A percentile compares a stretch with the other conserved stretches of the same genome.
Evolutionary conservation across 2,329 filamentous ascomycete genomes (phyloP).

Genomic region (Fusarium palustre): DNA sequence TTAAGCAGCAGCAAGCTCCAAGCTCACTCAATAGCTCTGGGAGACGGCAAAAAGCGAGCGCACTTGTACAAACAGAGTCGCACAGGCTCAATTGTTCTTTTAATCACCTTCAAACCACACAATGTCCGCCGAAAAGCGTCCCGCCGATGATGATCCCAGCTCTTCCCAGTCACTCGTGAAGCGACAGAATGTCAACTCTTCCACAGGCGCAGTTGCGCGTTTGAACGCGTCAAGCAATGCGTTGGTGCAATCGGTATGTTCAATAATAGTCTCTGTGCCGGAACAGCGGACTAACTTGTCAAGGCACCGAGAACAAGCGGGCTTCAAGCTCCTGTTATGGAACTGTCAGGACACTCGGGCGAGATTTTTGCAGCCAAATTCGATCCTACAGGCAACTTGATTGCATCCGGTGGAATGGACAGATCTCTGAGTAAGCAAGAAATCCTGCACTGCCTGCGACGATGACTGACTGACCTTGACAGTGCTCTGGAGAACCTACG

Average conservation of each 20-base stretch:
- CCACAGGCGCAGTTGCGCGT: slow-evolving; percentile 61
- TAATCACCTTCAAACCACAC: slow-evolving; percentile 19
- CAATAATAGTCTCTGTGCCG: rapidly evolving
- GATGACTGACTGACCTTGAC: slow-evolving; percentile 39
- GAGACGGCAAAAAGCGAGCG: slow-evolving; percentile 12
- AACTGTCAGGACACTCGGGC: slow-evolving; percentile 83
- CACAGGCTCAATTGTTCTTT: not conserved
- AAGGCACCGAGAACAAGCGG: slow-evolving; percentile 84
- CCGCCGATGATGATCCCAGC: slow-evolving; percentile 85
- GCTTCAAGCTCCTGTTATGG: slow-evolving; percentile 92
- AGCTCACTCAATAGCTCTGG: slow-evolving; percentile 17
- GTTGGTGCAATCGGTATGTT: slow-evolving; percentile 64
- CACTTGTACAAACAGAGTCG: slow-evolving; percentile 24
- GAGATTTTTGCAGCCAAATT: slow-evolving; percentile 94
- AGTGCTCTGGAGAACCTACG: slow-evolving; percentile 96
- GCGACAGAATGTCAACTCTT: slow-evolving; percentile 76
- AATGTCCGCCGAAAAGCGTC: slow-evolving; percentile 94
- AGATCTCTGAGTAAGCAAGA: slow-evolving; percentile 79
- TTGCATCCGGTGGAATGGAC: slow-evolving; percentile 97
- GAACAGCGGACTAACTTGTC: slow-evolving; percentile 26
- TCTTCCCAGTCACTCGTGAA: slow-evolving; percentile 87
- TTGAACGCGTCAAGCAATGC: slow-evolving; percentile 63
- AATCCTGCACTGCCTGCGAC: not conserved
- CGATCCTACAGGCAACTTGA: slow-evolving; percentile 85
- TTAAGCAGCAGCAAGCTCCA: slow-evolving; percentile 31